Evolutionary conservation across 805 yeast genomes (phyloP).

Genomic region (Metschnikowia vanudenii): DNA sequence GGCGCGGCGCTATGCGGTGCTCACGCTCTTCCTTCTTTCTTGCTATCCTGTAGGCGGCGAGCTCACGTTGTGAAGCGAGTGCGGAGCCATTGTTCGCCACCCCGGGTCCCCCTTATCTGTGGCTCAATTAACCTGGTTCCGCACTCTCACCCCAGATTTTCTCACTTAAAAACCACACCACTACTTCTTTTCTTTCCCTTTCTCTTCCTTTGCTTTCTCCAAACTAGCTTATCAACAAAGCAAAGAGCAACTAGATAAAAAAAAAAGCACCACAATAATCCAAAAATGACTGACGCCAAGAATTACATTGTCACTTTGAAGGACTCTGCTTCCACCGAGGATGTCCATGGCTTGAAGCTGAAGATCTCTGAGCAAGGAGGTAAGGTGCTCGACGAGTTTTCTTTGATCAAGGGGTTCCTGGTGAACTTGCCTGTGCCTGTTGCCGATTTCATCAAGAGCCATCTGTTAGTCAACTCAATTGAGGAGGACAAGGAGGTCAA

Average conservation of each 20-base stretch:
- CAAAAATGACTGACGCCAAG: slow-evolving; percentile 20
- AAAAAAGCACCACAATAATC: too few species aligned
- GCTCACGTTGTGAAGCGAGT: not conserved
- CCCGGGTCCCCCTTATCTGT: not conserved
- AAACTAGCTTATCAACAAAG: too few species aligned
- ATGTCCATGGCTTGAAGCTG: slow-evolving; percentile 44
- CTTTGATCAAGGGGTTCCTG: slow-evolving; percentile 65
- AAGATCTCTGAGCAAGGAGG: slow-evolving; percentile 56
- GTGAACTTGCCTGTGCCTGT: slow-evolving; percentile 58
- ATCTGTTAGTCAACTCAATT: slow-evolving; percentile 53
- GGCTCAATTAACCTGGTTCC: not conserved
- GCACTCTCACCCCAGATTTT: not conserved
- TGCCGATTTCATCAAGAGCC: slow-evolving; percentile 43
- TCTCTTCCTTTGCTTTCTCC: too few species aligned
- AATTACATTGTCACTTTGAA: slow-evolving; percentile 46
- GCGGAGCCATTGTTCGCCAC: not conserved
- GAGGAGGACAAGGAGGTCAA: slow-evolving; percentile 71
- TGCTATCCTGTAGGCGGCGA: slow-evolving; percentile 12
- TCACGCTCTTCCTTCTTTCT: slow-evolving; percentile 2
- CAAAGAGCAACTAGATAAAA: too few species aligned
- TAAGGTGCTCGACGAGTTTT: slow-evolving; percentile 56
- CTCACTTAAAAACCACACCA: not conserved
- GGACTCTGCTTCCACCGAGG: slow-evolving; percentile 42
- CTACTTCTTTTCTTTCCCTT: not conserved
- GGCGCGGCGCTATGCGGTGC: too few species aligned